Percentiles rank a stretch among this genome's conserved stretches.
phyloP scores from a whole-genome alignment of 2,329 filamentous ascomycete genomes.

The Epicoccum sorghinum region DNA sequence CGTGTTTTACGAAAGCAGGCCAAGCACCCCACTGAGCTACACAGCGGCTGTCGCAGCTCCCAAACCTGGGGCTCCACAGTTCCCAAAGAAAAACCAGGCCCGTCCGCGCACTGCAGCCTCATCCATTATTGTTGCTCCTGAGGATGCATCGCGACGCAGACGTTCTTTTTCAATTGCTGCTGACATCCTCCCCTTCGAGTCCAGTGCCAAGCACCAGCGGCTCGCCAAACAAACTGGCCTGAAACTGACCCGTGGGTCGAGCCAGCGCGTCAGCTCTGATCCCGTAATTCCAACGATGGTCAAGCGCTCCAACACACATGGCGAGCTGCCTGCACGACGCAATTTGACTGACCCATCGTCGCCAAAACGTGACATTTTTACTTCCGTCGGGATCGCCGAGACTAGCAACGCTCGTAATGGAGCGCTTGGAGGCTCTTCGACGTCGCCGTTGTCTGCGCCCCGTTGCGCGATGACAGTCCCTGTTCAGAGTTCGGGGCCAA shows the following conservation, averaged over 20 bases:
- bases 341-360: slow-evolving; percentile 43
- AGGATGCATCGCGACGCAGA: slow-evolving; percentile 43
- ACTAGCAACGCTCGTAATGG: slow-evolving; percentile 20
- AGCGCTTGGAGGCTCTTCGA: slow-evolving; percentile 24
- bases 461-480: slow-evolving; percentile 24
- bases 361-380: slow-evolving; percentile 38
- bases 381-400: slow-evolving; percentile 31
- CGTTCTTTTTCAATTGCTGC: slow-evolving; percentile 59
- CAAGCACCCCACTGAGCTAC: slow-evolving; percentile 46
- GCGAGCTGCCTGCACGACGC: slow-evolving; percentile 47
- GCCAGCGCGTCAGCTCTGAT: slow-evolving; percentile 43
- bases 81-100: slow-evolving; percentile 11
- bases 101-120: slow-evolving; percentile 18
- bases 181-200: slow-evolving; percentile 50
- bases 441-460: slow-evolving; percentile 30
- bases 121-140: slow-evolving; percentile 25
- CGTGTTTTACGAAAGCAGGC: slow-evolving; percentile 47
- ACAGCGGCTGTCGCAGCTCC: slow-evolving; percentile 34
- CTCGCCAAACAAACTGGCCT: slow-evolving; percentile 24
- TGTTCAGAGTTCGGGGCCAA: slow-evolving; percentile 35
- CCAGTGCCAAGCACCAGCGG: slow-evolving; percentile 48
- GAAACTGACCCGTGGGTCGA: slow-evolving; percentile 37
- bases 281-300: slow-evolving; percentile 47
- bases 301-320: slow-evolving; percentile 40
- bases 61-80: slow-evolving; percentile 25